Base-by-base conservation (phyloP, 2,329 filamentous ascomycete genomes). In the Fusarium sp. region DNA sequence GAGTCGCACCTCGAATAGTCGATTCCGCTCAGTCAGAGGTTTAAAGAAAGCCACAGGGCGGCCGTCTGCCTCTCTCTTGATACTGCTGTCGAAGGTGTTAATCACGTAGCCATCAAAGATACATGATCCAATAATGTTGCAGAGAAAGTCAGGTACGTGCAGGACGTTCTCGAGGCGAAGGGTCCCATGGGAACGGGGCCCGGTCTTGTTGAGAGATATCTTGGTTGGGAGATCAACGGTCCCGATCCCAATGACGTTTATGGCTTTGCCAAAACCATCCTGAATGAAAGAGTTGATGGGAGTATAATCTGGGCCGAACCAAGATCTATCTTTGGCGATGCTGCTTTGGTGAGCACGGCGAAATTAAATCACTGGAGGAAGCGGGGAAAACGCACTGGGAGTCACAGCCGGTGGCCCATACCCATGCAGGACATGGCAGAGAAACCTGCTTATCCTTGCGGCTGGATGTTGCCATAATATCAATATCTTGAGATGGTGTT, bases 121-220 rank as follows among this genome's bases (percentile, higher is more conserved):
- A 7, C 34, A 28, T 11, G 5, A 12, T 7, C 63, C 64, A 13
- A 66, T 34, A 7, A 66, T 43, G 31, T 63, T 63, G 31, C 59
- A 66, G 31, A 43, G 8, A 12, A 15, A 10, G 27, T 12, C 7
- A 9, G 64, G 64, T 16, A 39, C 44, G 27, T 63, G 46, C 31
- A 66, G 13, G 2, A 66, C 82, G 77, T 11, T 69, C 18, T 23
- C 18, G 71, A 44, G 47, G 9, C 7, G 34, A 27, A 58, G 9
- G 11, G 40, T 47, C 23, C 41, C 40, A n/a, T 58, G 65, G 1
- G 43, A 62, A 9, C 34, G 4, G 2, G 47, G 48, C 13, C 62
- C 62, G 27, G 46, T 27, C 18, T 23, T 23, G 18, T 23, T 23
- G 18, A 23, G 18, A 23, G 18, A 23, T 23, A 23, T 23, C 18